Conservation (phyloP, 2,329 filamentous ascomycete species). For the Exserohilum turcica region DNA sequence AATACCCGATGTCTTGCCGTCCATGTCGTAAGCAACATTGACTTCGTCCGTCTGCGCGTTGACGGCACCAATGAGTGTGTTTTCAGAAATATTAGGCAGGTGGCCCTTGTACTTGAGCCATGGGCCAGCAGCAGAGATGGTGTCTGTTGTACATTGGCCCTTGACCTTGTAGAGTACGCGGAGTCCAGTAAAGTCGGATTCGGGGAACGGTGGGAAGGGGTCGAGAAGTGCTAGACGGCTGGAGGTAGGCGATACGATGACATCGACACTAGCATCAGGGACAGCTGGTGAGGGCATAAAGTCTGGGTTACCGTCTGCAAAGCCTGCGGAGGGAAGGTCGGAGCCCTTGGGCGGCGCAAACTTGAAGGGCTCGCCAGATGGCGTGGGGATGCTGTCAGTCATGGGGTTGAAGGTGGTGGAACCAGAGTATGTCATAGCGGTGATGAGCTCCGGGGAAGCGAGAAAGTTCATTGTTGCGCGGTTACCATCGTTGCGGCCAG, state of each 20-base stretch:
- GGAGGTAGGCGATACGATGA: conserved; percentile 85
- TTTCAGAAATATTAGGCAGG: conserved; percentile 94
- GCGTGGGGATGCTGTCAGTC: conserved; percentile 80
- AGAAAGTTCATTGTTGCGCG: conserved; percentile 98
- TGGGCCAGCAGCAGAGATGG: conserved; percentile 93
- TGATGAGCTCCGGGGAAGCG: conserved; percentile 94
- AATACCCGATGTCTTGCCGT: conserved; percentile 76
- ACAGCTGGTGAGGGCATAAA: conserved; percentile 75
- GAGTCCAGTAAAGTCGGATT: conserved; percentile 73
- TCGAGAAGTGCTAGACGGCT: conserved; percentile 88
- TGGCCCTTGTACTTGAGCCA: conserved; percentile 99
- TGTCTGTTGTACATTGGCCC: conserved; percentile 98
- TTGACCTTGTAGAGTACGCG: conserved; percentile 94
- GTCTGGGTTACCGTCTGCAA: conserved; percentile 75
- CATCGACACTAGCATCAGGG: conserved; percentile 71
- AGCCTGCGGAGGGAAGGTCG: conserved; percentile 71
- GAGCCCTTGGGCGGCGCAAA: conserved; percentile 75
- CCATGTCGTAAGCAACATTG: conserved; percentile 87
- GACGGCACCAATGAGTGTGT: conserved; percentile 93
- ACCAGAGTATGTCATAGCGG: conserved; percentile 92
- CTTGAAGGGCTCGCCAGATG: conserved; percentile 79
- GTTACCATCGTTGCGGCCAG: conserved; percentile 95
- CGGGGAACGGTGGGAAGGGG: conserved; percentile 84
- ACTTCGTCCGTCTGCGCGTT: conserved; percentile 93
- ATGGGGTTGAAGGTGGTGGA: conserved; percentile 95